Evolutionary conservation across 108 stramenopile species (phyloP).

Genomic region (Mayamaea pseudoterrestris): DNA sequence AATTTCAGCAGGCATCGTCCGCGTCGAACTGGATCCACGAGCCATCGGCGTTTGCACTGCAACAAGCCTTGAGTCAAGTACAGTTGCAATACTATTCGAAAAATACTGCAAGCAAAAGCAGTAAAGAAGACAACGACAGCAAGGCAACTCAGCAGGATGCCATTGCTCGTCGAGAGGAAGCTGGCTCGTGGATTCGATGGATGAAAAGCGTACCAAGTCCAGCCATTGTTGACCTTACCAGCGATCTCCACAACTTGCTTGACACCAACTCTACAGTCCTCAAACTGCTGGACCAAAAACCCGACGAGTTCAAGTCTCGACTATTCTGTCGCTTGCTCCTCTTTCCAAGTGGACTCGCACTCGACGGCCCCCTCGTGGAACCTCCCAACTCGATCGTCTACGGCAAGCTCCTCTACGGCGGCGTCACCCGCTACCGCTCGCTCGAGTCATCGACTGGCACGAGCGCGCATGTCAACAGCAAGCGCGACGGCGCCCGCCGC

Average conservation of each 20-base stretch:
- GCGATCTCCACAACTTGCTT: slow-evolving; percentile 15
- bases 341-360: slow-evolving; percentile 38
- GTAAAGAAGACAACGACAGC: too few relatives aligned
- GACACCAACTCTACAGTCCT: too few relatives aligned
- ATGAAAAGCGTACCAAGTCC: slow-evolving; percentile 58
- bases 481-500: neutral
- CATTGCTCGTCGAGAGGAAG: too few relatives aligned
- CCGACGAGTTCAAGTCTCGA: slow-evolving; percentile 32
- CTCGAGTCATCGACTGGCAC: slow-evolving; percentile 2
- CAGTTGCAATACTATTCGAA: slow-evolving; percentile 22
- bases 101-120: too few relatives aligned
- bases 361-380: slow-evolving; percentile 23
- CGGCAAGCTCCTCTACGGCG: slow-evolving; percentile 73
- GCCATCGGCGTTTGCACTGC: slow-evolving; percentile 35
- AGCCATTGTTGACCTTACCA: slow-evolving; percentile 49
- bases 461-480: neutral
- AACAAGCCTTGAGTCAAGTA: slow-evolving; percentile 35
- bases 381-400: slow-evolving; percentile 49
- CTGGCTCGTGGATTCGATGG: slow-evolving; percentile 70
- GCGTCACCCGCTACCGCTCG: slow-evolving; percentile 51
- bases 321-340: slow-evolving; percentile 42
- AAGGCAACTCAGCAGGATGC: too few relatives aligned
- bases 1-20: too few relatives aligned
- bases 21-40: slow-evolving; percentile 76
- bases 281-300: too few relatives aligned